Evolutionary conservation across 192 early-diverging fungal genomes (phyloP), one percentile per base, ranked within the genome.

Genomic region (Chytriomyces hyalinus): DNA sequence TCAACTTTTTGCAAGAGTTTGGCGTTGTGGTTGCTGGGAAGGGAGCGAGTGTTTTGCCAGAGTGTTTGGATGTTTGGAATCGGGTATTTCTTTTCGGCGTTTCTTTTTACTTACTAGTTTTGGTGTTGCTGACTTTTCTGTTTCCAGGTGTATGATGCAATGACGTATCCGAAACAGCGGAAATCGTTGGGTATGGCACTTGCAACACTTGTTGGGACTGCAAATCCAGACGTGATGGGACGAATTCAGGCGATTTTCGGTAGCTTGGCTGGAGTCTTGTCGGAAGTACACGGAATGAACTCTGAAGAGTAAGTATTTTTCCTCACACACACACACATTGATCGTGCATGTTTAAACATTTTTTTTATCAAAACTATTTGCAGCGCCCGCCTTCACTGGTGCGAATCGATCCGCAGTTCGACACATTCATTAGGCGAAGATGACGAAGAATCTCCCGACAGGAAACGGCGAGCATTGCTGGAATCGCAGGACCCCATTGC

Each of bases 101-200:
- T 36, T 36, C 1, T 36, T 36, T 36, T 36, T 36, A 36, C 1
- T 36, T 36, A 26, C 24, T 26, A 26, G 0, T 2, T 36, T 36
- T 36, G 4, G 36, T 2, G 36, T 3, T 36, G 36, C 36, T 36
- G 0, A 36, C 9, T 49, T 24, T 53, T 47, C 11, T 70, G 48
- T 43, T 57, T 20, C 0, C 24, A 94, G 92, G 61, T 77, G 11
- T 93, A 91, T 86, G 94, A 95, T 82, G 89, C 89, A 28, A 85
- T 94, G 61, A 87, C 90, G 10, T 91, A 94, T 65, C 82, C 87
- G 11, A 90, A 89, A 60, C 85, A 90, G 71, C 82, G 91, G 26
- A 93, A 93, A 76, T 78, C 92, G 24, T 82, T 82, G 70, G 88
- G 88, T 6, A 90, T 93, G 15, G 83, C 87, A 8, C 74, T 94